phyloP scores from a whole-genome alignment of 2,329 filamentous ascomycete species.

The Penicillium sp. region DNA sequence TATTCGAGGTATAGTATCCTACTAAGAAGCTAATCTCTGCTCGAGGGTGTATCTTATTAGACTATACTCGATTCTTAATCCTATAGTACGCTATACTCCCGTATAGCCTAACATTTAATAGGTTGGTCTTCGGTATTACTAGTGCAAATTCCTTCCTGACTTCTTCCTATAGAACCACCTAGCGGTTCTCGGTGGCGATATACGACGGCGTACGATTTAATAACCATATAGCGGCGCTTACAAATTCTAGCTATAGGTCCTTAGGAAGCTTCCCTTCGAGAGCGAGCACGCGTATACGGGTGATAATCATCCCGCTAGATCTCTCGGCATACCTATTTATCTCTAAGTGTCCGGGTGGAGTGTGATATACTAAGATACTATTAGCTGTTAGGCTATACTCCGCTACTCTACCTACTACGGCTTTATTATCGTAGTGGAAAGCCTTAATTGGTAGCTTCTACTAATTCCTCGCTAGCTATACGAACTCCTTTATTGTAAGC shows the following conservation, averaged over 20 bases:
- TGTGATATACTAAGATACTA: background rate
- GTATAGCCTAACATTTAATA: conserved; percentile 2
- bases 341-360: background rate
- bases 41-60: background rate
- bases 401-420: background rate
- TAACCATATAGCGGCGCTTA: background rate
- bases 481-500: background rate
- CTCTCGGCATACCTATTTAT: conserved; percentile 1
- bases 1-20: background rate
- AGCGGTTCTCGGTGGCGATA: background rate
- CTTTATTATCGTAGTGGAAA: conserved; percentile 2
- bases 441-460: background rate
- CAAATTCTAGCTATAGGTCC: background rate
- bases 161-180: background rate
- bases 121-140: background rate
- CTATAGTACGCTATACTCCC: background rate
- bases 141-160: background rate
- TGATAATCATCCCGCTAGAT: background rate
- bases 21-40: background rate
- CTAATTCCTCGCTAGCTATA: background rate
- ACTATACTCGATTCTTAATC: background rate
- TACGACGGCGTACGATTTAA: conserved; percentile 2
- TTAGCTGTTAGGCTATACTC: background rate
- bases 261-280: background rate
- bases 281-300: background rate